Evolutionary conservation across 306 rosid genomes (phyloP), one percentile per base, ranked within the genome.

Genomic region (Fragaria nilgerrensis): DNA sequence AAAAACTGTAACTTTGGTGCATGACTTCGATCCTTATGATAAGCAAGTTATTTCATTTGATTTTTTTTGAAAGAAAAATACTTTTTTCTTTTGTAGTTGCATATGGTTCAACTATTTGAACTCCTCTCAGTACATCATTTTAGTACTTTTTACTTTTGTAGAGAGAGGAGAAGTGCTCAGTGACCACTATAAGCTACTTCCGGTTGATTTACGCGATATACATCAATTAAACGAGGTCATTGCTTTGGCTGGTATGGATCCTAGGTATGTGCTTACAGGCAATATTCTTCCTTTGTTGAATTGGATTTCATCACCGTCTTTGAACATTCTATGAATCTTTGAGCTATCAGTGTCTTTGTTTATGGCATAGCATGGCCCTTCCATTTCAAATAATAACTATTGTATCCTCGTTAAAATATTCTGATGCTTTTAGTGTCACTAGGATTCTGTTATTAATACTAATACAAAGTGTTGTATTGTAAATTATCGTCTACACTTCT

Each of bases 111-210:
- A 32, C 32, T 55, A 22, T 14, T 64, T 43, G 62, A 70, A 27
- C 22, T 39, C 58, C 39, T 67, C 34, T 61, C 8, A 23, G 37
- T 44, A 45, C 72, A 39, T 59, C 53, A 62, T 23, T 75, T 39
- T 48, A 22, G 72, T 52, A 47, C n/a, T 61, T 61, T 76, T 73
- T 86, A 48, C 70, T 80, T 63, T 77, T 88, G 78, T 87, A 96
- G 99, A 92, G 80, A 91, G 83, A 81, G 99, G 98, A 78, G 97
- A 96, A 87, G 97, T 92, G 76, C 58, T 85, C 75, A 80, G 98
- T 58, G 97, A 89, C 73, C 91, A 89, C 68, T 96, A 96, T 75
- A 96, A 91, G 82, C 87, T 92, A 66, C 92, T 96, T 39, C 99
- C 98, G 66, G 86, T 87, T 74, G 98, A 96, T 86, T 81, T 96